Evolutionary conservation across 1,284 basidiomycete genomes (phyloP), one percentile per base, ranked within the genome.

Genomic region (Xerocomus minutiporus): DNA sequence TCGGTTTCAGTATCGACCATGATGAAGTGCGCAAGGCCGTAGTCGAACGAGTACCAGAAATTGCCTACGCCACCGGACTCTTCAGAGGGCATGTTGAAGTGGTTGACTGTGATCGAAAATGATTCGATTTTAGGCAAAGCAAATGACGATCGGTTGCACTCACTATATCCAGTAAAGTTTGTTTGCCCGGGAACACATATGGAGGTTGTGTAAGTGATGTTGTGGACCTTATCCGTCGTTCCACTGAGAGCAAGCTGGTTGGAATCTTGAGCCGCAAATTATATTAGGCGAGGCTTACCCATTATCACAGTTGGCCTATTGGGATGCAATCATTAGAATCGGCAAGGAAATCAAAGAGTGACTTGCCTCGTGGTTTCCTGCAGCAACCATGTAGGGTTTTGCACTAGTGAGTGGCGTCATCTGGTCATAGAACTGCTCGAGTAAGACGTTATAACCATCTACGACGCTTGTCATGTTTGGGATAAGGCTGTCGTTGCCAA

Each of bases 21-120:
- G 44, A 65, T 39, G 12, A 65, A 65, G 46, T 65, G 64, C 8
- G 59, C 61, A 17, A 68, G 62, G 31, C 64, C 63, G n/a, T 68
- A 62, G 48, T 65, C 56, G 15, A 65, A 65, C 7, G 64, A 65
- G 50, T 65, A 68, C 64, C 64, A 68, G 23, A 68, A 67, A 36
- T 65, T 67, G n/a, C 64, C 48, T 23, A 62, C 34, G 4, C 63
- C 57, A 2, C 62, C 62, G 1, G 64, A 67, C 46, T 61, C 66
- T 0, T 55, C 50, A 3, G 66, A 65, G 9, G 66, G 66, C 63
- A 68, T 65, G 15, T 50, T 50, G 46, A 61, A 68, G 42, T 66
- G 64, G 32, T 61, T 65, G 25, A 63, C 64, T 68, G 32, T 26
- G 15, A 17, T 31, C 8, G n/a, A 17, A 35, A 43, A 9, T 2